phyloP scores from a whole-genome alignment of 108 stramenopile genomes.

The Licmophora abbreviata region DNA sequence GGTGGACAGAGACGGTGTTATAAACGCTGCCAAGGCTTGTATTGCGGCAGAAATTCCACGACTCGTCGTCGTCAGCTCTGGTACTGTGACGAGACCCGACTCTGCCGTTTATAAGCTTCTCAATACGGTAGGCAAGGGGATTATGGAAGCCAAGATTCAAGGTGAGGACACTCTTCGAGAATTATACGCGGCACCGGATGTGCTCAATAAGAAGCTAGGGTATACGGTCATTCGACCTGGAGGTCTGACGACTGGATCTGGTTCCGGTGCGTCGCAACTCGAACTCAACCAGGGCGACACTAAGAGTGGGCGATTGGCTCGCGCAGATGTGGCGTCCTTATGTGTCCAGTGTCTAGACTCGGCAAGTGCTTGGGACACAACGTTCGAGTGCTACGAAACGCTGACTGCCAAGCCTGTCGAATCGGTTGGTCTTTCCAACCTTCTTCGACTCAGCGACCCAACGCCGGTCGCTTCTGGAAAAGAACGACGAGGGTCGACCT shows the following conservation, averaged over 20 bases:
- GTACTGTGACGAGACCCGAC: conserved; percentile 68
- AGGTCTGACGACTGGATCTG: conserved; percentile 55
- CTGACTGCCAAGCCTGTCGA: conserved; percentile 55
- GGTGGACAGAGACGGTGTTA: conserved; percentile 71
- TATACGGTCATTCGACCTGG: conserved; percentile 85
- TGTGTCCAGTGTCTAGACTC: conserved; percentile 44
- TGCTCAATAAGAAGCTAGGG: conserved; percentile 9
- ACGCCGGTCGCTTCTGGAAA: conserved; percentile 29
- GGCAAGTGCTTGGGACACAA: conserved; percentile 27
- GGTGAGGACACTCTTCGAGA: conserved; percentile 66
- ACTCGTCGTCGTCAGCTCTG: conserved; percentile 68
- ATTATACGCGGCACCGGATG: conserved; percentile 35
- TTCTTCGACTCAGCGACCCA: conserved; percentile 32
- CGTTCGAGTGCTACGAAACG: conserved; percentile 73
- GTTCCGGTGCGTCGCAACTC: conserved; percentile 31
- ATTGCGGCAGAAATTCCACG: conserved; percentile 59
- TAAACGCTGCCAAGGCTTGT: conserved; percentile 68
- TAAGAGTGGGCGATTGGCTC: conserved; percentile 60
- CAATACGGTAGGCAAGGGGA: conserved; percentile 65
- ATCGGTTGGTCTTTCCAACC: conserved; percentile 54
- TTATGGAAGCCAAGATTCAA: conserved; percentile 80
- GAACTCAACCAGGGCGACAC: conserved; percentile 82
- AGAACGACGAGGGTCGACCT: conserved; percentile 54
- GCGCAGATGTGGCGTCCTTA: conserved; percentile 63
- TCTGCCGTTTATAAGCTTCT: conserved; percentile 64